phyloP scores from a whole-genome alignment of 1,284 basidiomycete genomes.

The Neonothopanus nambi region DNA sequence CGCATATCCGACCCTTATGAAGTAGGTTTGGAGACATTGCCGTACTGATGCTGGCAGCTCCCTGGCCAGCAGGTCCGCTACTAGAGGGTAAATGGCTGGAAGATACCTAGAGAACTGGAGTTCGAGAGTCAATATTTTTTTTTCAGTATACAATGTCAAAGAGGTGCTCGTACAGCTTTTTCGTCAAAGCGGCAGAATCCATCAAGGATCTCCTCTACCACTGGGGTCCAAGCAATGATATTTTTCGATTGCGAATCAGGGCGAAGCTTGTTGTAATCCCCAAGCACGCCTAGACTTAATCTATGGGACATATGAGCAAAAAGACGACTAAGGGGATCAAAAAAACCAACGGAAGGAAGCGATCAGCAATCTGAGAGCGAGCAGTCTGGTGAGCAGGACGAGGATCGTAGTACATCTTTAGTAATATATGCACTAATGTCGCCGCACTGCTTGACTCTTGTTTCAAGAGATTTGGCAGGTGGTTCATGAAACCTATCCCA shows the following conservation, averaged over 20 bases:
- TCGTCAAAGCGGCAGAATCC: constrained; percentile 91
- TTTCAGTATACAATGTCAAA: background rate
- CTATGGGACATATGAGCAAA: constrained; percentile 39
- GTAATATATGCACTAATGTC: constrained; percentile 89
- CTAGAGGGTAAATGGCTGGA: constrained; percentile 84
- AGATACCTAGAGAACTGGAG: constrained; percentile 81
- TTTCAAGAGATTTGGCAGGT: constrained; percentile 96
- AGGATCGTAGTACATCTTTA: constrained; percentile 94
- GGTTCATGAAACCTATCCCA: constrained; percentile 94
- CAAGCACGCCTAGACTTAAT: constrained; percentile 87
- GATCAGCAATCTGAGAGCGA: constrained; percentile 82
- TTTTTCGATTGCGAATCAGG: constrained; percentile 94
- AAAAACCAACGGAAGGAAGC: constrained; percentile 82
- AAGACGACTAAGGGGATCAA: constrained; percentile 6
- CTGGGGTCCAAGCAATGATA: constrained; percentile 96
- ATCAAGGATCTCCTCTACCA: constrained; percentile 90
- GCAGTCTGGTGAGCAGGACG: constrained; percentile 82
- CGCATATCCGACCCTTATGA: constrained; percentile 72
- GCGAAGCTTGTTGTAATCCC: constrained; percentile 90
- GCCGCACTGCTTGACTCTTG: constrained; percentile 98
- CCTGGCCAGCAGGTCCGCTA: constrained; percentile 77
- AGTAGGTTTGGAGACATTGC: constrained; percentile 74
- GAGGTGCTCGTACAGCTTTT: constrained; percentile 68
- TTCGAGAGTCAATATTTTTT: constrained; percentile 4
- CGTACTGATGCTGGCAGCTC: constrained; percentile 84